A percentile compares a stretch with the other conserved stretches of the same genome.
Conservation (phyloP, 495 filamentous ascomycete genomes). For the Penicillium alfredii region DNA sequence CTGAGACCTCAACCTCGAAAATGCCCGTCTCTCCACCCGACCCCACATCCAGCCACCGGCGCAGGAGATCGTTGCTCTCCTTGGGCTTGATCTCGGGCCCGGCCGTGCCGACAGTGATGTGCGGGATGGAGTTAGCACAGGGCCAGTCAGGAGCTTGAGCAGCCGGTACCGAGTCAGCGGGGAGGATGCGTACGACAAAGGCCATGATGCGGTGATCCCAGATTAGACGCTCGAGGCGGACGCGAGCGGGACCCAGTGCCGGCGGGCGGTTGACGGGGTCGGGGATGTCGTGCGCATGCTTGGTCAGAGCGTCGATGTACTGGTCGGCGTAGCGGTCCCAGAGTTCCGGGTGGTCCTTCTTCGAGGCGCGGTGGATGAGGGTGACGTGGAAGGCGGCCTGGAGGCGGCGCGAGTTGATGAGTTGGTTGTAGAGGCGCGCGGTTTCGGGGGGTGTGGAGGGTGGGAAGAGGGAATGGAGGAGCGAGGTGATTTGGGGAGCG, state of each 20-base stretch:
- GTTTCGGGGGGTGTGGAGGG: conserved; percentile 29
- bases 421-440: conserved; percentile 66
- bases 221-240: conserved; percentile 62
- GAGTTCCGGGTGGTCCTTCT: conserved; percentile 52
- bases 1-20: conserved; percentile 39
- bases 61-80: conserved; percentile 83
- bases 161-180: conserved; percentile 17
- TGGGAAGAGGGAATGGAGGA: conserved; percentile 64
- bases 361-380: conserved; percentile 69
- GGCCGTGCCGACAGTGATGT: conserved; percentile 84
- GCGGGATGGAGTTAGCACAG: conserved; percentile 71
- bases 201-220: conserved; percentile 84
- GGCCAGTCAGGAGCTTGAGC: conserved; percentile 49
- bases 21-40: conserved; percentile 45
- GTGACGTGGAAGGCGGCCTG: conserved; percentile 91
- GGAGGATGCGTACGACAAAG: conserved; percentile 66
- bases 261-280: conserved; percentile 33
- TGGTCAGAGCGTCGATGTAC: conserved; percentile 37
- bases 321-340: conserved; percentile 62
- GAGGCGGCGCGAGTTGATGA: conserved; percentile 65
- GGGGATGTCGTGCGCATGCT: conserved; percentile 33
- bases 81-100: conserved; percentile 71
- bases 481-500: conserved; percentile 47
- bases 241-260: conserved; percentile 44
- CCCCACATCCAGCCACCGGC: conserved; percentile 56